Evolutionary conservation across 108 stramenopile species (phyloP), one percentile per base, ranked within the genome.

Genomic region (Skeletonema menzelii): DNA sequence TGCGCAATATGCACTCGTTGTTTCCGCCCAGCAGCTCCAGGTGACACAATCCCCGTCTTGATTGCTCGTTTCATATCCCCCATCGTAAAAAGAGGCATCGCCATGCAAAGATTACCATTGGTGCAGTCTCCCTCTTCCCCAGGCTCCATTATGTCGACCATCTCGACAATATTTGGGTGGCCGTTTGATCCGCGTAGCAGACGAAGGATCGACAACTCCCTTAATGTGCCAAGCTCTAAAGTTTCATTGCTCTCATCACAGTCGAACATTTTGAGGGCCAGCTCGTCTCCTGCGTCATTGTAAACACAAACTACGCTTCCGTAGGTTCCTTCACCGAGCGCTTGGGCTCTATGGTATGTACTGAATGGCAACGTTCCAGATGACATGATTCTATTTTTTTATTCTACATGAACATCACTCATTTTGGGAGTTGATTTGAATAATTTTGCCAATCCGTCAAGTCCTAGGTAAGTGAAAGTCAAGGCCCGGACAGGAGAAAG

Each of bases 231-330:
- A 13, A 94, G 59, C 10, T 88, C 81, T 24, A 91, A 62, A 4
- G 77, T 83, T 32, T 78, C 72, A 20, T 73, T 57, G n/a, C 72
- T 63, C 35, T 78, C 85, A 42, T 84, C 77, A n/a, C 58, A 74
- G 26, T 83, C 68, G 68, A 94, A 94, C 10, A 88, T 38, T 77
- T 94, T 94, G 70, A 94, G 63, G 7, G 93, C 93, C 63, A 82
- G 83, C 56, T 88, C 80, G 2, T 91, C 79, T 14, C 93, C 93
- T 22, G 89, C 88, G 70, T 94, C 93, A 77, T 91, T 86, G 76
- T 94, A 94, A 3, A 94, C 93, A 13, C 79, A 72, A 6, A 94
- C 75, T 14, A 93, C 90, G 2, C 73, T 73, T 12, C 93, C 93
- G 69, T 84, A 94, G 0, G 87, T 84, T 14, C 93, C 93, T 38